Evolutionary conservation across 1,284 basidiomycete genomes (phyloP), one percentile per base, ranked within the genome.

Genomic region (Cryptococcus jaspeensis): DNA sequence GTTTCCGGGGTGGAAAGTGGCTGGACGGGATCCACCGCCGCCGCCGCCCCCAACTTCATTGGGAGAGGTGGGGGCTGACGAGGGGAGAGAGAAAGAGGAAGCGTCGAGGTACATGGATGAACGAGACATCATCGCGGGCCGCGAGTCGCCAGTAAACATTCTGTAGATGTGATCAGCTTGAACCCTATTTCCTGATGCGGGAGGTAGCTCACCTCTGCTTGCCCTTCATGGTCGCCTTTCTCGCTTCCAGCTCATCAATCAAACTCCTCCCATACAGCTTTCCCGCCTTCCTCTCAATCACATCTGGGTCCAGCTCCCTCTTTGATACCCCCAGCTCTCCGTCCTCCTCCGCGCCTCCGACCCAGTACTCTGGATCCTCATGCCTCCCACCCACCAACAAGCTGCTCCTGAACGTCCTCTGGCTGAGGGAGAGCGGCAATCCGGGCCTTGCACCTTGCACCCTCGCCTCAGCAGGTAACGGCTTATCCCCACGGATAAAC

Each of bases 51-150:
- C 28, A 4, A 32, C 28, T 9, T 4, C 28, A 9, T 32, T 32
- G 28, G 28, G 23, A 43, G 52, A 16, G 32, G 61, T 22, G 13
- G 53, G 42, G 16, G 22, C 13, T 1, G 36, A 22, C 23, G 45
- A 37, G 41, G 56, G 49, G 40, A 53, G 42, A 5, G 52, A 48
- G 15, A 53, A 25, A 8, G 60, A 54, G n/a, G 48, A 43, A 15
- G 47, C 39, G 12, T 56, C 54, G 18, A 50, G 13, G 25, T 40
- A 43, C 45, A 56, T 48, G 5, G 57, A 53, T 7, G 52, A 50
- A 7, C 74, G 66, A 11, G 71, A 63, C 74, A 78, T 77, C 76
- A 78, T 78, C 0, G 69, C 67, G 1, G 76, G 76, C 25, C 76
- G 57, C 36, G 69, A 63, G 52, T 78, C 76, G n/a, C 76, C 76